Conservation (phyloP, 2,329 filamentous ascomycete genomes). For the Fonsecaea monophora region DNA sequence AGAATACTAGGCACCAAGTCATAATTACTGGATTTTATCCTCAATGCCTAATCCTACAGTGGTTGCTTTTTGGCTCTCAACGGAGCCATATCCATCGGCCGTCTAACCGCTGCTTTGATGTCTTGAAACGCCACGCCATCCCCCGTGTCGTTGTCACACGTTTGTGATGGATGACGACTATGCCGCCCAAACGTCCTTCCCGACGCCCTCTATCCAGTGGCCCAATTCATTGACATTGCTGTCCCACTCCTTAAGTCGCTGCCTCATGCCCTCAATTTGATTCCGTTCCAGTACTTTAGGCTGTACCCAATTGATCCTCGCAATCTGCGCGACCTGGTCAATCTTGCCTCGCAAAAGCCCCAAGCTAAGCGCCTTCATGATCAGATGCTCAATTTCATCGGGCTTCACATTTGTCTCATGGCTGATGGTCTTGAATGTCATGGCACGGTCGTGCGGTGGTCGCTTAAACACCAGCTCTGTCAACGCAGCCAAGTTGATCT, state of each 20-base stretch:
- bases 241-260: slow-evolving; percentile 90
- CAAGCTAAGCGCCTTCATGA: slow-evolving; percentile 98
- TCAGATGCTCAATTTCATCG: slow-evolving; percentile 94
- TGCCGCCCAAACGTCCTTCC: slow-evolving; percentile 94
- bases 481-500: slow-evolving; percentile 94
- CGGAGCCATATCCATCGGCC: not conserved
- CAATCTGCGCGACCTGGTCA: slow-evolving; percentile 93
- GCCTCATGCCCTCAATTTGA: slow-evolving; percentile 92
- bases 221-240: slow-evolving; percentile 93
- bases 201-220: slow-evolving; percentile 94
- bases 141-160: slow-evolving; percentile 27
- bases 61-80: not conserved
- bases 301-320: slow-evolving; percentile 97
- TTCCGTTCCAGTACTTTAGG: slow-evolving; percentile 95
- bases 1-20: not conserved
- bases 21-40: not conserved
- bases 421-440: slow-evolving; percentile 88
- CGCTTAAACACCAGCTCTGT: slow-evolving; percentile 96
- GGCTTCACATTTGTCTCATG: slow-evolving; percentile 89
- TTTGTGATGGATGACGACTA: slow-evolving; percentile 45
- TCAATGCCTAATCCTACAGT: slow-evolving; percentile 14
- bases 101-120: slow-evolving; percentile 2
- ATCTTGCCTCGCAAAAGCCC: slow-evolving; percentile 90
- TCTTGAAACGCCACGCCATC: slow-evolving; percentile 33
- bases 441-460: slow-evolving; percentile 91